These are phyloP conservation scores for Kwoniella heveanensis DNA, from an alignment of 768 basidiomycete species.

Conservation along the genomic window DNA sequence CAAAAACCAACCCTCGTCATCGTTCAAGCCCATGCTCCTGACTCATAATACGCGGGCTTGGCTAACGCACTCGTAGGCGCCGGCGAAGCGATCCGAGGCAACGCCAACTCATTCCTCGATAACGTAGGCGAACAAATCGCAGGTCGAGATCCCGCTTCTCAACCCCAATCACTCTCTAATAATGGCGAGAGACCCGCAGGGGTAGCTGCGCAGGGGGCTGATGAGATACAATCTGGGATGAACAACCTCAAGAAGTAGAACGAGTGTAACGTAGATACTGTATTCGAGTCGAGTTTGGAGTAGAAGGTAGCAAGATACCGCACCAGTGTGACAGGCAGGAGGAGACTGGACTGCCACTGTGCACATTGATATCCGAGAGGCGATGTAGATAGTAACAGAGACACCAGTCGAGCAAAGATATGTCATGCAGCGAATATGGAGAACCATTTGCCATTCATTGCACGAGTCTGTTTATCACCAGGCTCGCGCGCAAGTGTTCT, in stretches of 20 bases:
- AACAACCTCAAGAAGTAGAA: constrained; percentile 22
- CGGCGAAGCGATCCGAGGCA: constrained; percentile 43
- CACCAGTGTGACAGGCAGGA: too few species aligned
- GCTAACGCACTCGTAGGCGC: constrained; percentile 20
- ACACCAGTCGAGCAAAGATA: too few species aligned
- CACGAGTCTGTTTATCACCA: too few species aligned
- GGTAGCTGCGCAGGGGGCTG: constrained; percentile 38
- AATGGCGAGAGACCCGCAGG: constrained; percentile 25
- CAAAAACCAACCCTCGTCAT: not conserved
- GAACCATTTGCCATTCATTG: too few species aligned
- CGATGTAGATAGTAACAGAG: too few species aligned
- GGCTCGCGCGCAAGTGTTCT: too few species aligned
- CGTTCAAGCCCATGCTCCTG: not conserved
- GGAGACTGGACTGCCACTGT: not conserved
- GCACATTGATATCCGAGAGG: too few species aligned
- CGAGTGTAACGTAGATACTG: too few species aligned
- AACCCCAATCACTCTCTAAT: constrained; percentile 15
- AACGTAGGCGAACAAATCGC: constrained; percentile 34
- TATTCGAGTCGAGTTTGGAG: too few species aligned
- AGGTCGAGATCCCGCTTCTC: constrained; percentile 11
- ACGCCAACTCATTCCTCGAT: constrained; percentile 42
- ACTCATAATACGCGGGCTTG: not conserved
- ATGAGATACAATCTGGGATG: constrained; percentile 36
- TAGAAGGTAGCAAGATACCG: too few species aligned
- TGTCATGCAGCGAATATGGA: not conserved